Evolutionary conservation across 2,329 filamentous ascomycete species (phyloP).

Genomic region (Chaetomium olivaceum): DNA sequence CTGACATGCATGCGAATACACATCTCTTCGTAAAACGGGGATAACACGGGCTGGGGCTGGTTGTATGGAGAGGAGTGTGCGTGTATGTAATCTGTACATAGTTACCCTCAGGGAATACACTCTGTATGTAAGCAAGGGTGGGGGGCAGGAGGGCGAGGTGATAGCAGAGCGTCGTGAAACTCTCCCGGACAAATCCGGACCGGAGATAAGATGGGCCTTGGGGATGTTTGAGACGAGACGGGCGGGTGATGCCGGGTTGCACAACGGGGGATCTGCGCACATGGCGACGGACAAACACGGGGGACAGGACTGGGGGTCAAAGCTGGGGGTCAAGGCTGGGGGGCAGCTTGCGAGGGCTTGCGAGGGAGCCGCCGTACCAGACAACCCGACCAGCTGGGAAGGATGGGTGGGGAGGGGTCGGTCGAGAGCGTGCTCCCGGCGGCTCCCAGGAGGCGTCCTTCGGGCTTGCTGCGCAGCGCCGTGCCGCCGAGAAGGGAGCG

Average conservation of each 20-base stretch:
- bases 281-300: not conserved
- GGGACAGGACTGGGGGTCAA: not conserved
- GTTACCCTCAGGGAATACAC: not conserved
- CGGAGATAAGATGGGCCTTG: not conserved
- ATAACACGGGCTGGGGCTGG: not conserved
- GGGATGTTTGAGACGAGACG: not conserved
- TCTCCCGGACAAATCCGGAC: not conserved
- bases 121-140: too few species aligned
- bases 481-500: not conserved
- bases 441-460: not conserved
- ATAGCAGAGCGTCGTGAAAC: not conserved
- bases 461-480: constrained; percentile 8
- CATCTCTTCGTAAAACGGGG: constrained; percentile 15
- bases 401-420: not conserved
- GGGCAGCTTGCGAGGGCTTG: not conserved
- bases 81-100: too few species aligned
- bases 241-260: not conserved
- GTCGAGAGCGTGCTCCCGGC: not conserved
- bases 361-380: not conserved
- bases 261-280: not conserved
- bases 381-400: not conserved
- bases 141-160: too few species aligned
- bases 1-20: constrained; percentile 6
- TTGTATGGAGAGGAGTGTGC: too few species aligned
- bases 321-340: not conserved